Percentiles rank a stretch among this genome's conserved stretches.
These are phyloP conservation scores for Boletus reticulatus DNA, from an alignment of 768 basidiomycete genomes.

Conservation along the genomic window DNA sequence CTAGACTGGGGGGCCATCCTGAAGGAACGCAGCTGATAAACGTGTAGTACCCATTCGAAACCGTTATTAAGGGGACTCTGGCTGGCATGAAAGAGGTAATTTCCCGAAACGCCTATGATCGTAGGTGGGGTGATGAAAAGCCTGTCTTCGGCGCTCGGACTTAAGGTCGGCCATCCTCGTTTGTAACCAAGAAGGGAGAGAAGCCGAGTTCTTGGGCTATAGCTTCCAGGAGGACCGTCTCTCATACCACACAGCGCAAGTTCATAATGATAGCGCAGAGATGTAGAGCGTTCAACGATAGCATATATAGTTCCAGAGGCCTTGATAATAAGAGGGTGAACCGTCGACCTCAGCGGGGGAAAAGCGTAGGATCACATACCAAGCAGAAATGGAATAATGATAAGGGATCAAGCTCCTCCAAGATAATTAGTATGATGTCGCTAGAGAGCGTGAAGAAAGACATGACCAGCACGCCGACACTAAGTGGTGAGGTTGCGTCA, in stretches of 20 bases:
- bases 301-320: slow-evolving; percentile 22
- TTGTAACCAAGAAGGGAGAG: slow-evolving; percentile 30
- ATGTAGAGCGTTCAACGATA: slow-evolving; percentile 24
- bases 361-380: slow-evolving; percentile 14
- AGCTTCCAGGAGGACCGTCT: slow-evolving; percentile 24
- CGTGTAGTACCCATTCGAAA: slow-evolving; percentile 32
- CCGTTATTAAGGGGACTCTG: slow-evolving; percentile 31
- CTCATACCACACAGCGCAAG: slow-evolving; percentile 31
- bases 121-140: slow-evolving; percentile 31
- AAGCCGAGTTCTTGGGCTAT: slow-evolving; percentile 22
- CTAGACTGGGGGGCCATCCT: slow-evolving; percentile 23
- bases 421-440: slow-evolving; percentile 29
- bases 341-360: background rate
- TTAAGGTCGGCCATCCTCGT: slow-evolving; percentile 33
- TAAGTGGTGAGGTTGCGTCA: slow-evolving; percentile 14
- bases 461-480: slow-evolving; percentile 36
- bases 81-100: slow-evolving; percentile 34
- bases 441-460: slow-evolving; percentile 31
- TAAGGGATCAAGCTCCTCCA: slow-evolving; percentile 34
- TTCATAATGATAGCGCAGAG: slow-evolving; percentile 33
- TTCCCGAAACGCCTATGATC: slow-evolving; percentile 32
- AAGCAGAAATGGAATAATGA: slow-evolving; percentile 32
- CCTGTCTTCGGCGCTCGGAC: slow-evolving; percentile 30
- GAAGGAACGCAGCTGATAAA: slow-evolving; percentile 35
- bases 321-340: slow-evolving; percentile 11